Evolutionary conservation across 768 basidiomycete species (phyloP).

Genomic region (Fibroporia radiculosa): DNA sequence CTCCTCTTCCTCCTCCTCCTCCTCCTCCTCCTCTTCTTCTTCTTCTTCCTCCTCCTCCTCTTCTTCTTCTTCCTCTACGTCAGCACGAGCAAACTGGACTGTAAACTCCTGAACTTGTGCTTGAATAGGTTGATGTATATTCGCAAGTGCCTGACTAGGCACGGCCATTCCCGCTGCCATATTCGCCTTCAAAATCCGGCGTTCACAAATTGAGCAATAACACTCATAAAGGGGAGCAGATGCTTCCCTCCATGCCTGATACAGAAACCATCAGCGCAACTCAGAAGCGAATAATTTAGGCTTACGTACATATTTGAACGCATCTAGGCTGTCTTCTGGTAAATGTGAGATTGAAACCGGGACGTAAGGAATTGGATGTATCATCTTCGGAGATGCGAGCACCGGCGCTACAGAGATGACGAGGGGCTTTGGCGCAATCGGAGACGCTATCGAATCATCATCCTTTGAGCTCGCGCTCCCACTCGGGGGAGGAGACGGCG

Average conservation of each 20-base stretch:
- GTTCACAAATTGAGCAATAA: constrained; percentile 65
- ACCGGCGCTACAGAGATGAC: constrained; percentile 47
- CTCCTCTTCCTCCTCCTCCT: constrained; percentile 21
- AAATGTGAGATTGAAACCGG: constrained; percentile 48
- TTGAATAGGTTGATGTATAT: constrained; percentile 8
- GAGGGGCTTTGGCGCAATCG: constrained; percentile 16
- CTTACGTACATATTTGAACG: constrained; percentile 45
- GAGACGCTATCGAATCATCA: constrained; percentile 21
- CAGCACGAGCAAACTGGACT: constrained; percentile 4
- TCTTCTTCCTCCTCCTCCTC: constrained; percentile 18
- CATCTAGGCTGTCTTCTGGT: constrained; percentile 51
- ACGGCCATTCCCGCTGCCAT: constrained; percentile 30
- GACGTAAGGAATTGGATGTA: constrained; percentile 64
- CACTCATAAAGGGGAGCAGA: constrained; percentile 67
- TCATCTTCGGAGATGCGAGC: constrained; percentile 48
- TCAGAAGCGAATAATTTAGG: background rate
- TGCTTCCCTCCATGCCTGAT: constrained; percentile 67
- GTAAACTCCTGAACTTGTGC: constrained; percentile 17
- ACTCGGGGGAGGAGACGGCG: constrained; percentile 63
- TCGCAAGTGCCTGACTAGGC: constrained; percentile 14
- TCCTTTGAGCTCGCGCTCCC: constrained; percentile 30
- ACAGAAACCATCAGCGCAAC: constrained; percentile 1
- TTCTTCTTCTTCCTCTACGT: constrained; percentile 18
- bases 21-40: constrained; percentile 15
- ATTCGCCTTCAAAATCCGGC: constrained; percentile 49